These are phyloP conservation scores for Termitomyces sp. DNA, from an alignment of 768 basidiomycete genomes.

Conservation along the genomic window DNA sequence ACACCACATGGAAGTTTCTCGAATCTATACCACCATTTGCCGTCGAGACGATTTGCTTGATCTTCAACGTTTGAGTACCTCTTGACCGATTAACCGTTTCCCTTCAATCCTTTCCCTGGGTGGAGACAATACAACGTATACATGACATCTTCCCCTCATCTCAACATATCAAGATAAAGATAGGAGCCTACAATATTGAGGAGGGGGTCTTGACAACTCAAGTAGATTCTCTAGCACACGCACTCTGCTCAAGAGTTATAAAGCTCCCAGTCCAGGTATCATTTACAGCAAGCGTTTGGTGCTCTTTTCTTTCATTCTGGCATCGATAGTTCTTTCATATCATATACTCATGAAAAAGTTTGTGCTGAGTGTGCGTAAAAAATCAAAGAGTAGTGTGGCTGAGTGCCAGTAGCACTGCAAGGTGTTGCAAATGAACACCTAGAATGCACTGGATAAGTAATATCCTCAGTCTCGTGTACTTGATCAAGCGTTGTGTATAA, in stretches of 20 bases:
- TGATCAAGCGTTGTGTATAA: no score
- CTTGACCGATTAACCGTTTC: not conserved
- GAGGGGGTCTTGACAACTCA: not conserved
- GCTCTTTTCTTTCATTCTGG: not conserved
- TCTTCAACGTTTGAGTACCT: not conserved
- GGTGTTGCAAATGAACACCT: no score
- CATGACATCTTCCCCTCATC: not conserved
- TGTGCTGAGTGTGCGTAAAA: no score
- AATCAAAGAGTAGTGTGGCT: no score
- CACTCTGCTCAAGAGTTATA: not conserved
- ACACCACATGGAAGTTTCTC: not conserved
- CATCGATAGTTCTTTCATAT: no score
- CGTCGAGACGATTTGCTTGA: not conserved
- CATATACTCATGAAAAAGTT: no score
- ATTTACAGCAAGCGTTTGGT: not conserved
- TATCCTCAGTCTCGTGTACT: no score
- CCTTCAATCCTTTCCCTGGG: not conserved
- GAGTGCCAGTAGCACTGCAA: no score
- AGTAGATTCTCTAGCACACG: not conserved
- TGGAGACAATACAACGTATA: not conserved
- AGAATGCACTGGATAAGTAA: no score
- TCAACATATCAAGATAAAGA: not conserved
- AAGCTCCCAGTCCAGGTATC: not conserved
- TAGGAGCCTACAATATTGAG: not conserved
- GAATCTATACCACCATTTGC: not conserved